Base-by-base conservation (phyloP, 1,139 yeast species). In the Eremothecium gossypii region DNA sequence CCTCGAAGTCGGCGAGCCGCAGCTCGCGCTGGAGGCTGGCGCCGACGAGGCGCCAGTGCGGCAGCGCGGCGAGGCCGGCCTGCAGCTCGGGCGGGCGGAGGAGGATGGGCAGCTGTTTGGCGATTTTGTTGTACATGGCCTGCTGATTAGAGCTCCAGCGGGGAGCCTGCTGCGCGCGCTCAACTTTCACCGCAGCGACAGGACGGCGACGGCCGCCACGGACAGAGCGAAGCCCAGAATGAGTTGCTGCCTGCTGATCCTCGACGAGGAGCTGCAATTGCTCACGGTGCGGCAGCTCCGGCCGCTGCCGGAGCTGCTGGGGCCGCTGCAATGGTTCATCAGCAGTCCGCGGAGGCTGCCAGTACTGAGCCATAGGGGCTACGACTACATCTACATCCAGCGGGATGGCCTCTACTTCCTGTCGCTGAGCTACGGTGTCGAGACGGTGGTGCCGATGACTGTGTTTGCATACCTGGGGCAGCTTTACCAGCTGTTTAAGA, bases 211-310 rank as follows among this genome's bases (percentile, higher is more conserved):
- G 23, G 23, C 23, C 23, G 23, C 6, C 23, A 17, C 23, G 23
- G 23, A 17, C 23, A 17, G 3, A 17, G 23, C 23, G 23, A 17
- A 17, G 23, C 23, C 6, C 23, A 17, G 5, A 10, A 58, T 58
- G 63, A 46, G 57, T 17, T 55, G 61, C 17, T 49, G 58, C 40
- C 67, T 79, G 37, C 81, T 74, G 53, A 75, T 79, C 43, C 67
- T 79, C 41, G 85, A 79, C 61, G 76, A 75, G 51, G 70, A 73
- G 51, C 72, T 79, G 40, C 75, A 76, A 53, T 69, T 77, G 4
- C 65, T 79, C 26, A 70, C 79, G 45, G 29, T 27, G 13, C 37
- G 41, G 5, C 17, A 26, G 27, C 38, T 41, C 27, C 36, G 36
- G 29, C 44, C 44, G 13, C n/a, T 37, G 9, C 37, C 37, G n/a